Evolutionary conservation across 192 early-diverging fungal genomes (phyloP), one percentile per base, ranked within the genome.

Genomic region (Coemansia sp.): DNA sequence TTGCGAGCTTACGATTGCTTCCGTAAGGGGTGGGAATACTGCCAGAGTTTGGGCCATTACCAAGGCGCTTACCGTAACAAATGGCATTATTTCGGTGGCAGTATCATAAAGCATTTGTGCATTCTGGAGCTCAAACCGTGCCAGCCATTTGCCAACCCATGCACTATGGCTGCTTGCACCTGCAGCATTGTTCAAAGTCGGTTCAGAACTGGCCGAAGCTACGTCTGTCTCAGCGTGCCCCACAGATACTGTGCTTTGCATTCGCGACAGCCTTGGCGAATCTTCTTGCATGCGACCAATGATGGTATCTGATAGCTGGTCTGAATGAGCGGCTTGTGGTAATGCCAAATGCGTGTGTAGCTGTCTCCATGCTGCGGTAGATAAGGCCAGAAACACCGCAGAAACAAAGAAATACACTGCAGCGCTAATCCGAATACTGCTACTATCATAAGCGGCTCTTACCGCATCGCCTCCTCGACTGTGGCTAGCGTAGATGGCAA

Each of bases 11-110:
- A 77, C 60, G 14, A 90, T 74, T 11, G 86, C 80, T 14, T 84
- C 75, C 8, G 89, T 92, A 30, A 92, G 71, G 11, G 88, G 85
- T 3, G 90, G 90, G 60, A 87, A 92, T 12, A 90, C 67, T 6
- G 82, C 79, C 11, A 92, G 52, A 0, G 90, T 92, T 51, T 88
- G 74, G 26, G 63, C 48, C 66, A 87, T 88, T 15, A 84, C 76
- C 10, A 84, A 59, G 2, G 75, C 79, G 15, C 86, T 73, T 8
- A 83, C 58, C 10, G 18, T 45, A 6, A 43, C 60, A 40, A 54
- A 66, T 2, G 74, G 66, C 48, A 50, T 16, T 1, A 62, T 57
- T 36, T 77, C 63, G 2, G 16, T n/a, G 11, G 39, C 53, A 1
- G 74, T 66, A 17, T 38, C 51, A 26, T 63, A 70, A 10, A 66